A percentile compares a stretch with the other conserved stretches of the same genome.
phyloP scores from a whole-genome alignment of 352 stramenopile genomes.

The Aphanomyces cochlioides region DNA sequence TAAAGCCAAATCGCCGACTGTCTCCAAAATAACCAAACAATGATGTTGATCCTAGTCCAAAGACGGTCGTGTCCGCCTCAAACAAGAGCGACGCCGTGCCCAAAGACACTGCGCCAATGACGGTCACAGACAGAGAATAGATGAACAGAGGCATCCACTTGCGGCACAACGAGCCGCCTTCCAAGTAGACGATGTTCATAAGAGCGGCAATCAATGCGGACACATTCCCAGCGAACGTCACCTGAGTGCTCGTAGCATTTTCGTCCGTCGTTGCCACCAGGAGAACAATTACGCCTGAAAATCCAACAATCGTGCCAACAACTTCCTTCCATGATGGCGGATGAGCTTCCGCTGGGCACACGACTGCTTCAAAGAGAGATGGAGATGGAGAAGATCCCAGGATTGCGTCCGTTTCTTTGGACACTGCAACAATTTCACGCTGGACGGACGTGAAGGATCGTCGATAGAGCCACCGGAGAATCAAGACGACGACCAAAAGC shows the following conservation, averaged over 20 bases:
- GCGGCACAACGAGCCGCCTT: slow-evolving; percentile 7
- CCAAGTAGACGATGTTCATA: slow-evolving; percentile 13
- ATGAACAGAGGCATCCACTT: slow-evolving; percentile 27
- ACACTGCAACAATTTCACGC: background rate
- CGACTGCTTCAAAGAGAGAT: slow-evolving; percentile 9
- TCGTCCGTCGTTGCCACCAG: background rate
- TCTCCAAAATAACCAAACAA: slow-evolving; percentile 23
- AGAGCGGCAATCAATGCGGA: slow-evolving; percentile 11
- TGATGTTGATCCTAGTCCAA: slow-evolving; percentile 7
- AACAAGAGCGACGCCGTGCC: slow-evolving; percentile 14
- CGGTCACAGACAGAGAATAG: slow-evolving; percentile 14
- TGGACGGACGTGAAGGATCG: background rate
- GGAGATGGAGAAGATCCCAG: background rate
- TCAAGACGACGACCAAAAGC: slow-evolving; percentile 10
- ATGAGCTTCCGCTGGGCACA: background rate
- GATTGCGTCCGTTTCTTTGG: background rate
- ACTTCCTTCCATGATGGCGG: slow-evolving; percentile 17
- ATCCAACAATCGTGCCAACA: background rate
- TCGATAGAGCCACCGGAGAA: slow-evolving; percentile 14
- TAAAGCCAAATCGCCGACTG: slow-evolving; percentile 14
- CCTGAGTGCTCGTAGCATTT: background rate
- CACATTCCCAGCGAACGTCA: slow-evolving; percentile 18
- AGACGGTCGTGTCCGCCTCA: slow-evolving; percentile 16
- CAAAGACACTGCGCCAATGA: background rate
- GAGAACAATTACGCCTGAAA: slow-evolving; percentile 7